These are phyloP conservation scores for Scutellaria baicalensis DNA, from an alignment of 257 asterid species.

Conservation along the genomic window DNA sequence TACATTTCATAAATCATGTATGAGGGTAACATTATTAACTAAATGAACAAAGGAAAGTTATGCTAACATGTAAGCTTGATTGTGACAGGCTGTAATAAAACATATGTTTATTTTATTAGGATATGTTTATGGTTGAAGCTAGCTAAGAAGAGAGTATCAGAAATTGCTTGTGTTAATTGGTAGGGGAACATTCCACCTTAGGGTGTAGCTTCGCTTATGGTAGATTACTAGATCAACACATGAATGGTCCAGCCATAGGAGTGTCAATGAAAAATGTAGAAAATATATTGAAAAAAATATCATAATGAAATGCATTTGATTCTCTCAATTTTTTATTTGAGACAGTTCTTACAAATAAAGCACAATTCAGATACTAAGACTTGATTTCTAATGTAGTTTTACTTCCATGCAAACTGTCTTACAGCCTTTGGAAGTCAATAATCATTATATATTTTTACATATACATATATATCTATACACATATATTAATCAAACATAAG, in stretches of 20 bases:
- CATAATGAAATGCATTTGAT: not conserved
- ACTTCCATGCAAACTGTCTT: not conserved
- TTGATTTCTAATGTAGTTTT: not conserved
- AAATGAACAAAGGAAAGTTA: not conserved
- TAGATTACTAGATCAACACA: too few relatives aligned
- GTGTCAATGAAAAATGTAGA: too few relatives aligned
- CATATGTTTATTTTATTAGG: not conserved
- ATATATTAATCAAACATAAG: too few relatives aligned
- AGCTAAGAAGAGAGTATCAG: not conserved
- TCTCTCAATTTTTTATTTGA: not conserved
- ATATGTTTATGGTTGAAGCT: not conserved
- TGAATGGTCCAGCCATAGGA: too few relatives aligned
- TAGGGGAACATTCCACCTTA: too few relatives aligned
- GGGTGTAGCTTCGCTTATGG: too few relatives aligned
- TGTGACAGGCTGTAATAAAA: not conserved
- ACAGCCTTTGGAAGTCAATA: not conserved
- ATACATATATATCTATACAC: too few relatives aligned
- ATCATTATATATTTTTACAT: not conserved
- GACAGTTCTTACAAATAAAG: not conserved
- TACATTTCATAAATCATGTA: not conserved
- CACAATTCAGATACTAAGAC: not conserved
- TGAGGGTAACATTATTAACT: not conserved
- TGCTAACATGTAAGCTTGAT: not conserved
- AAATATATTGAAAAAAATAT: not conserved
- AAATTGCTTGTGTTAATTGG: not conserved